Evolutionary conservation across 345 rosid genomes (phyloP).

Genomic region (Anastatica hierochuntica): DNA sequence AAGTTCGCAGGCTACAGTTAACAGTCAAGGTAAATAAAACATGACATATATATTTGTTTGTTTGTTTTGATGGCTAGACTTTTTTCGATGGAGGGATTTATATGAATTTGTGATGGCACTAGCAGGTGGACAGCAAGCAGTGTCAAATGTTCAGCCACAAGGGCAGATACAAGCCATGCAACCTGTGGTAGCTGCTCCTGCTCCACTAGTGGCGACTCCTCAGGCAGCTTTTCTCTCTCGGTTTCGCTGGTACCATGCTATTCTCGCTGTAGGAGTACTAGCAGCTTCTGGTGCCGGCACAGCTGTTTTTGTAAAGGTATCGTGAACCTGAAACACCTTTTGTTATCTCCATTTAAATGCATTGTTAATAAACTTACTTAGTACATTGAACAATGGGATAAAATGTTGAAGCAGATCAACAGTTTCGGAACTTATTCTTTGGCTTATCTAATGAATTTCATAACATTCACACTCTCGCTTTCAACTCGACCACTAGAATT

Average conservation of each 20-base stretch:
- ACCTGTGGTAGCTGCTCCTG: constrained; percentile 38
- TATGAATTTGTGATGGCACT: constrained; percentile 16
- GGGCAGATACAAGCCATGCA: constrained; percentile 45
- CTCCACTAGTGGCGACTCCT: constrained; percentile 36
- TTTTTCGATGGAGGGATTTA: background rate
- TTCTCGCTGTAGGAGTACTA: constrained; percentile 60
- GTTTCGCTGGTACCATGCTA: constrained; percentile 85
- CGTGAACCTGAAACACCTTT: background rate
- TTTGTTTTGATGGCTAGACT: constrained; percentile 2
- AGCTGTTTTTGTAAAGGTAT: constrained; percentile 69
- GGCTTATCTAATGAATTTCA: too few relatives aligned
- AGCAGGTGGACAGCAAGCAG: constrained; percentile 47
- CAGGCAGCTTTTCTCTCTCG: constrained; percentile 26
- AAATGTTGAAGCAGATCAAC: background rate
- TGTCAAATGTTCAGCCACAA: constrained; percentile 47
- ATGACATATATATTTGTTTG: background rate
- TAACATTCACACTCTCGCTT: too few relatives aligned
- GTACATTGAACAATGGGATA: background rate
- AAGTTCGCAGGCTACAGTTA: constrained; percentile 44
- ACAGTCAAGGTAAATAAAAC: constrained; percentile 45
- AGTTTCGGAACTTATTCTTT: background rate
- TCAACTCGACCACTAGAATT: background rate
- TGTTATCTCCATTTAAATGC: background rate
- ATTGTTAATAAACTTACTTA: background rate
- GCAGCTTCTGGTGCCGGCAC: constrained; percentile 91